phyloP scores from a whole-genome alignment of 2,329 filamentous ascomycete species.

The Botryotinia calthae region DNA sequence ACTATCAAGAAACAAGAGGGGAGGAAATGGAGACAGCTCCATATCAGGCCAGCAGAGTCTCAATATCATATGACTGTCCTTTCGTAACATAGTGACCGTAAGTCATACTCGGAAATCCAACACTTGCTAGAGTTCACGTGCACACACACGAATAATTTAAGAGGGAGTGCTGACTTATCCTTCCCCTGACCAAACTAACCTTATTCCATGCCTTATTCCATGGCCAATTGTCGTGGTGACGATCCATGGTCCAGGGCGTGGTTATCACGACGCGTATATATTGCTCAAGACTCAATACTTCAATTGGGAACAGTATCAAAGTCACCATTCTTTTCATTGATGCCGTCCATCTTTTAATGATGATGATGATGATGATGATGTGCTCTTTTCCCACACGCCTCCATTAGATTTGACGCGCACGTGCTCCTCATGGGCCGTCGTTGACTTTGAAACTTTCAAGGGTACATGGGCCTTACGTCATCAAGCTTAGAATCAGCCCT shows the following conservation, averaged over 20 bases:
- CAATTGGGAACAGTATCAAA: not conserved
- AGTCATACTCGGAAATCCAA: not conserved
- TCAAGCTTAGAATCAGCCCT: not conserved
- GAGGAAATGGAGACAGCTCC: too few relatives aligned
- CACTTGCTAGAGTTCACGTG: not conserved
- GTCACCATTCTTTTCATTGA: not conserved
- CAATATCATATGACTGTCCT: not conserved
- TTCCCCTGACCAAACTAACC: not conserved
- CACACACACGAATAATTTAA: not conserved
- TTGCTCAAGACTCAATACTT: not conserved
- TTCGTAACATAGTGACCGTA: not conserved
- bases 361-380: too few relatives aligned
- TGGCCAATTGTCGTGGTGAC: not conserved
- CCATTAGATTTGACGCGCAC: not conserved
- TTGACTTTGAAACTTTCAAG: not conserved
- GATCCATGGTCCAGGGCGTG: not conserved
- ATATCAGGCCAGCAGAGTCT: not conserved
- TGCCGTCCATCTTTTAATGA: not conserved
- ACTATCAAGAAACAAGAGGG: too few relatives aligned
- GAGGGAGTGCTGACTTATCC: not conserved
- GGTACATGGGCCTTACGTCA: not conserved
- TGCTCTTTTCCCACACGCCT: not conserved
- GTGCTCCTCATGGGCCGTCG: not conserved
- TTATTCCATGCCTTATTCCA: not conserved
- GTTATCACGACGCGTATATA: not conserved